Conservation (phyloP, 306 rosid genomes). For the Rosa multiflora region DNA sequence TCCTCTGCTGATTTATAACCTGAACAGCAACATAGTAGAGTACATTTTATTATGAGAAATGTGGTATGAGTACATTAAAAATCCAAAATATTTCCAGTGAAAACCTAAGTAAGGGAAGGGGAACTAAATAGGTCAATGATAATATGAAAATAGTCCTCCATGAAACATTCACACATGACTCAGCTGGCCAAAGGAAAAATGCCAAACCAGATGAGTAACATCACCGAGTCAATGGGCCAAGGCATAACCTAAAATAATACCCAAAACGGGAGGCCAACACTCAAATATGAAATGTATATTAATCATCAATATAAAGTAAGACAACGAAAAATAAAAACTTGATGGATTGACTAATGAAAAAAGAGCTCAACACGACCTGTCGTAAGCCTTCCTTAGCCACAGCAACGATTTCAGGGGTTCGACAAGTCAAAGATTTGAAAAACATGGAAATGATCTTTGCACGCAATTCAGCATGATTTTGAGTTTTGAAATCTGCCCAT, state of each 20-base stretch:
- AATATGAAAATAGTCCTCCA: conserved; percentile 20
- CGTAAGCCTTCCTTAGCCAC: conserved; percentile 99
- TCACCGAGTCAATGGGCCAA: conserved; percentile 20
- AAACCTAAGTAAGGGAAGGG: conserved; percentile 18
- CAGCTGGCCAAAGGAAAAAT: conserved; percentile 13
- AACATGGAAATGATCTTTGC: conserved; percentile 97
- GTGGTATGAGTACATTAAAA: not conserved
- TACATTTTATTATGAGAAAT: not conserved
- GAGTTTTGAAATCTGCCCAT: conserved; percentile 96
- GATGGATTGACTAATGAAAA: conserved; percentile 17
- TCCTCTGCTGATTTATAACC: conserved; percentile 95
- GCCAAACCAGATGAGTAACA: conserved; percentile 18
- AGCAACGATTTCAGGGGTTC: conserved; percentile 94
- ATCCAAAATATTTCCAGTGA: conserved; percentile 16
- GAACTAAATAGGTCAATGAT: conserved; percentile 6
- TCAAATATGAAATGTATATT: conserved; percentile 12
- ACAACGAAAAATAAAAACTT: conserved; percentile 7
- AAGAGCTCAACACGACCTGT: conserved; percentile 57
- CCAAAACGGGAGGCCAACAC: not conserved
- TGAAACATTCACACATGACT: conserved; percentile 8
- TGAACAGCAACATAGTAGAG: conserved; percentile 27
- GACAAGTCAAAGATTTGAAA: conserved; percentile 93
- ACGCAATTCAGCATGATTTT: conserved; percentile 88
- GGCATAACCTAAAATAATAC: not conserved
- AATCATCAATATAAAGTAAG: conserved; percentile 14